Evolutionary conservation across 2,329 filamentous ascomycete species (phyloP).

Genomic region (Alternaria atra): DNA sequence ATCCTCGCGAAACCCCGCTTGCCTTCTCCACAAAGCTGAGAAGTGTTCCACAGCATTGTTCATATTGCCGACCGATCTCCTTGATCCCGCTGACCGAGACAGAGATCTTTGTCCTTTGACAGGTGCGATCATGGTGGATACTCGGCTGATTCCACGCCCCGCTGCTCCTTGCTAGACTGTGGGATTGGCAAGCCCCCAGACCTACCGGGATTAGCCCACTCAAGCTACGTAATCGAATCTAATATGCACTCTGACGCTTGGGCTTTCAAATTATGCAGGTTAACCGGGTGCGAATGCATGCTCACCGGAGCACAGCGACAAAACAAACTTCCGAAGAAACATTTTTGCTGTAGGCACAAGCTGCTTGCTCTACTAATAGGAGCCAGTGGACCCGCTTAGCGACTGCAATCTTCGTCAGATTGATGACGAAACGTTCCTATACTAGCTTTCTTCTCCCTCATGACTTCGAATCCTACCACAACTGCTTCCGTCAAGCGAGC

Average conservation of each 20-base stretch:
- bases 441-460: slow-evolving; percentile 13
- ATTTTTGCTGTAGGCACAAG: slow-evolving; percentile 35
- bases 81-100: too few species aligned
- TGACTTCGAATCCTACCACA: slow-evolving; percentile 38
- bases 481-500: slow-evolving; percentile 53
- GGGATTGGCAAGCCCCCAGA: slow-evolving; percentile 28
- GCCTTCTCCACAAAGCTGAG: too few species aligned
- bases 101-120: too few species aligned
- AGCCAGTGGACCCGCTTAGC: slow-evolving; percentile 34
- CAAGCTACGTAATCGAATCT: slow-evolving; percentile 41
- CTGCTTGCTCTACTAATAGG: slow-evolving; percentile 39
- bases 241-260: slow-evolving; percentile 49
- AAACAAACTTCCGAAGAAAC: slow-evolving; percentile 36
- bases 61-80: too few species aligned
- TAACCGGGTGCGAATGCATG: slow-evolving; percentile 40
- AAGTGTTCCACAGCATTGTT: too few species aligned
- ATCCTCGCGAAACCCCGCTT: too few species aligned
- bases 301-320: slow-evolving; percentile 44
- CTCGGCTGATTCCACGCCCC: too few species aligned
- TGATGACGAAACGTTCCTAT: slow-evolving; percentile 19
- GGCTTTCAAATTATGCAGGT: slow-evolving; percentile 43
- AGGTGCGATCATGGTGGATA: too few species aligned
- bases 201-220: slow-evolving; percentile 34
- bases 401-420: slow-evolving; percentile 28
- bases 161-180: slow-evolving; percentile 31